phyloP scores from a whole-genome alignment of 805 yeast genomes.

The Yarrowia divulgata region DNA sequence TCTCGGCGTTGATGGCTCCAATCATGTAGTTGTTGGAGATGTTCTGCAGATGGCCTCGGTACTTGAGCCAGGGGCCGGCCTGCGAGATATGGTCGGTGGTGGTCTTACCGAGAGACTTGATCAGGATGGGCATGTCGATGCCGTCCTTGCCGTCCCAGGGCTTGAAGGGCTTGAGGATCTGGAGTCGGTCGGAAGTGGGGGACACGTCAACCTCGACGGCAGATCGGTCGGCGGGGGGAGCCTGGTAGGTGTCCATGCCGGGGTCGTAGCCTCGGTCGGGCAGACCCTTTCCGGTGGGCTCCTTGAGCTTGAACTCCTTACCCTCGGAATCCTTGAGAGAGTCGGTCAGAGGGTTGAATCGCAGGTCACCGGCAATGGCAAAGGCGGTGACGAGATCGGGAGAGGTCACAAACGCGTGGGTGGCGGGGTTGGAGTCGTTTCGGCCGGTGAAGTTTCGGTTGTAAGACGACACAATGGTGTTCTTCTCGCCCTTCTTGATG shows the following conservation, averaged over 20 bases:
- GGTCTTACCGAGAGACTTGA: slow-evolving; percentile 96
- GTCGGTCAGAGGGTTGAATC: slow-evolving; percentile 95
- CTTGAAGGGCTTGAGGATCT: slow-evolving; percentile 89
- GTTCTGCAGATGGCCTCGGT: slow-evolving; percentile 99
- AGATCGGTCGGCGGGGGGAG: slow-evolving; percentile 90
- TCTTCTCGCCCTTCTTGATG: slow-evolving; percentile 90
- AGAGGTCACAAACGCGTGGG: slow-evolving; percentile 96
- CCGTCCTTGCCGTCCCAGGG: slow-evolving; percentile 98
- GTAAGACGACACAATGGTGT: slow-evolving; percentile 96
- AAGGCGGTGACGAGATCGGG: slow-evolving; percentile 96
- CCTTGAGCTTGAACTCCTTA: slow-evolving; percentile 83
- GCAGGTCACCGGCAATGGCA: slow-evolving; percentile 94
- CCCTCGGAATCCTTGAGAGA: slow-evolving; percentile 87
- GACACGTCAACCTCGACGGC: slow-evolving; percentile 75
- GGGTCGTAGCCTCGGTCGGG: slow-evolving; percentile 89
- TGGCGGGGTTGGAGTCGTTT: slow-evolving; percentile 97
- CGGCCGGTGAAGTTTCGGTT: slow-evolving; percentile 98
- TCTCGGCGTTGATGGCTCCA: slow-evolving; percentile 98
- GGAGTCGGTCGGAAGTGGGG: slow-evolving; percentile 96
- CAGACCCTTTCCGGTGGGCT: slow-evolving; percentile 90
- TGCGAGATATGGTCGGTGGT: slow-evolving; percentile 99
- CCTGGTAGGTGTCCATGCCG: slow-evolving; percentile 95
- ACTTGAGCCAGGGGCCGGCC: slow-evolving; percentile 99
- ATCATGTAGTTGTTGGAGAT: slow-evolving; percentile 99
- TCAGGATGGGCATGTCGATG: slow-evolving; percentile 84